Percentiles rank a stretch among this genome's conserved stretches.
Conservation (phyloP, 495 filamentous ascomycete genomes). For the Podospora comata region DNA sequence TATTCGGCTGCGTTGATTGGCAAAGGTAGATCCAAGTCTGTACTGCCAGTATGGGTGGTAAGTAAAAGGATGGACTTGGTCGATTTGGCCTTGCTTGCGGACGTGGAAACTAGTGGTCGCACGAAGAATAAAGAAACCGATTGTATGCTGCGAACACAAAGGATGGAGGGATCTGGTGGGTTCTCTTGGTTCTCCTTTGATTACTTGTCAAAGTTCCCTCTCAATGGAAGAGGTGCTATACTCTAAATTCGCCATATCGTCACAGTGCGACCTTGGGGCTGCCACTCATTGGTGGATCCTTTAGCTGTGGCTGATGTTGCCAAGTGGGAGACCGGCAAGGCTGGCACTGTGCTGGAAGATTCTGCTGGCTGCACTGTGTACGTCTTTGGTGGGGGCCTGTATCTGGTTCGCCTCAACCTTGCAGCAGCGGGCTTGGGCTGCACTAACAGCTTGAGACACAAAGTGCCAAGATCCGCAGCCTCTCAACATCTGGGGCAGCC, state of each 20-base stretch:
- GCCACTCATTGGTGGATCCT: too few species aligned
- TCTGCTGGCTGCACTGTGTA: not conserved
- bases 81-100: not conserved
- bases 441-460: not conserved
- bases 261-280: not conserved
- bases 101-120: not conserved
- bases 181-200: not conserved
- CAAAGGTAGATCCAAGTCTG: not conserved
- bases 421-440: not conserved
- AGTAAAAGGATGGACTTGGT: not conserved
- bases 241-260: not conserved
- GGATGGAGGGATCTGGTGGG: not conserved
- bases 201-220: not conserved
- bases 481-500: not conserved
- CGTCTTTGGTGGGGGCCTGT: not conserved
- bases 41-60: not conserved
- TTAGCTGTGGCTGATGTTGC: not conserved
- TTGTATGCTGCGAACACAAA: not conserved
- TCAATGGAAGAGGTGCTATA: not conserved
- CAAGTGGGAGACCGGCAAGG: not conserved
- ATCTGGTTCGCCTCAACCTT: not conserved
- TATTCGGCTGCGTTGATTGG: conserved; percentile 1
- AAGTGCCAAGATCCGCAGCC: not conserved
- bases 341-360: not conserved
- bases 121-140: not conserved